These are phyloP conservation scores for Cercospora janseana DNA, from an alignment of 2,329 filamentous ascomycete species.

Conservation along the genomic window DNA sequence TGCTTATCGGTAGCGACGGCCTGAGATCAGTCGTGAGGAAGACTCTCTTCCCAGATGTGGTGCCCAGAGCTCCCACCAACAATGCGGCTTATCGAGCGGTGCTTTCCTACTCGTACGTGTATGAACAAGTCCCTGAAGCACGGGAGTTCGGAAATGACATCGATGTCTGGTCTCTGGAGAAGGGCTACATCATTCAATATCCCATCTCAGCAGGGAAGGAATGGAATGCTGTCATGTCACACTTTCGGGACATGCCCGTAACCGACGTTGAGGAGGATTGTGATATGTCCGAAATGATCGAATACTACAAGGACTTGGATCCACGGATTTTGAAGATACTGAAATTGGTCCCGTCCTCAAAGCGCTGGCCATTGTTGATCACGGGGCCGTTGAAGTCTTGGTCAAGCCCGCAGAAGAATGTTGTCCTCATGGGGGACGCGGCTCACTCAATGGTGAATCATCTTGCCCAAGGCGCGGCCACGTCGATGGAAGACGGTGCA, in stretches of 20 bases:
- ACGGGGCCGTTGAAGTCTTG: conserved; percentile 43
- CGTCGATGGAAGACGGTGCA: conserved; percentile 46
- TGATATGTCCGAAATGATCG: conserved; percentile 44
- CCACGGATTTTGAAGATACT: conserved; percentile 44
- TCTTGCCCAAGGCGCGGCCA: conserved; percentile 48
- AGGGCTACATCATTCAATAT: conserved; percentile 47
- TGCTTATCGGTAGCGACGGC: conserved; percentile 33
- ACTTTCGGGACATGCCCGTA: conserved; percentile 40
- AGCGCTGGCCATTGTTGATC: conserved; percentile 46
- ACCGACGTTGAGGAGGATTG: conserved; percentile 34
- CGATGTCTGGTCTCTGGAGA: conserved; percentile 45
- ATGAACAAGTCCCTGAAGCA: conserved; percentile 20
- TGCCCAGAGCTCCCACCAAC: conserved; percentile 40
- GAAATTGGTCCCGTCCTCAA: conserved; percentile 34
- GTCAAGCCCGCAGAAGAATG: conserved; percentile 43
- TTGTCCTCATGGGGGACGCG: conserved; percentile 44
- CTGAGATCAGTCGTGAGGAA: conserved; percentile 37
- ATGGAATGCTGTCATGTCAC: conserved; percentile 48
- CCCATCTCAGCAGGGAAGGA: conserved; percentile 44
- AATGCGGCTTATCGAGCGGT: conserved; percentile 47
- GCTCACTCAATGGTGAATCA: conserved; percentile 46
- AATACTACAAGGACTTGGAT: conserved; percentile 47
- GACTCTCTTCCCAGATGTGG: conserved; percentile 42
- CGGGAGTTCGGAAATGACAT: conserved; percentile 36
- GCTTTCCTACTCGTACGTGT: conserved; percentile 44